A percentile compares a stretch with the other conserved stretches of the same genome.
Evolutionary conservation across 176 grass and related monocot genomes (phyloP).

Genomic region (Carex cristatella): DNA sequence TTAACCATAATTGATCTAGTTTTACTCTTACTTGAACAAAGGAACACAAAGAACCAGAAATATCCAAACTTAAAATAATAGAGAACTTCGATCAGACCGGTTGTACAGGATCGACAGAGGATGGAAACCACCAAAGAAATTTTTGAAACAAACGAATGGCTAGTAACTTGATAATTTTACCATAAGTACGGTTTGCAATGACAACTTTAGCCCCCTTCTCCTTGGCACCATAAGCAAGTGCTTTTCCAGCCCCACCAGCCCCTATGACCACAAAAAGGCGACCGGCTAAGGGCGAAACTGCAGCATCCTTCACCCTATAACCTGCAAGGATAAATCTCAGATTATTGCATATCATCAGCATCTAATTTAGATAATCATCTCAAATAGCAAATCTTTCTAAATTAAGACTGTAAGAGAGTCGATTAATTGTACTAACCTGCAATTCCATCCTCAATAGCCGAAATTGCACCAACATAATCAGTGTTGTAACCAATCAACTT

Average conservation of each 20-base stretch:
- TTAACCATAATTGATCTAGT: background rate
- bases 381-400: background rate
- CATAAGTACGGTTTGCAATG: constrained; percentile 95
- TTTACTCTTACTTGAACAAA: background rate
- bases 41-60: background rate
- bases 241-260: constrained; percentile 94
- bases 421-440: constrained; percentile 50
- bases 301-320: constrained; percentile 27
- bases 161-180: constrained; percentile 31
- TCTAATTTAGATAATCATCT: background rate
- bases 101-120: background rate
- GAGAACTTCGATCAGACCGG: background rate
- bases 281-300: constrained; percentile 62
- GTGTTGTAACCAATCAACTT: constrained; percentile 96
- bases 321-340: constrained; percentile 30
- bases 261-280: constrained; percentile 85
- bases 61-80: background rate
- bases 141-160: background rate
- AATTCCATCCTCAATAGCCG: constrained; percentile 98
- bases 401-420: constrained; percentile 7
- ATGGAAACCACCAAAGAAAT: background rate
- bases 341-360: constrained; percentile 9
- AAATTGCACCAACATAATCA: constrained; percentile 96
- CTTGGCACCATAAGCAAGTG: constrained; percentile 96
- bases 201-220: constrained; percentile 93